Base-by-base conservation (phyloP, 768 basidiomycete genomes). In the Kwoniella pini region DNA sequence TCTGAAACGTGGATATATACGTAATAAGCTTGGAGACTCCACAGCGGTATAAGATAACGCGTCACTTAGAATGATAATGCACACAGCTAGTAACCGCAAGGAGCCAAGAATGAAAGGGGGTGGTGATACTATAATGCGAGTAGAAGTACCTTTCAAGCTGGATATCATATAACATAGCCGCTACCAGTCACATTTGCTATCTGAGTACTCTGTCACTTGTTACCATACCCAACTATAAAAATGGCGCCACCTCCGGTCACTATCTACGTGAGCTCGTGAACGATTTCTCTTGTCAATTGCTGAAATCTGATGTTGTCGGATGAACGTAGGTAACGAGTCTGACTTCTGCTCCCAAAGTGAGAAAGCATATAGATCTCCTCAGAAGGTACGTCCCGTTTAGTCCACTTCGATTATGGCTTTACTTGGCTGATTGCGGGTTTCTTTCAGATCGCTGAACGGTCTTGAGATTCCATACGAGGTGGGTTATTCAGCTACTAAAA, bases 221-320 rank as follows among this genome's bases (percentile, higher is more conserved):
- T n/a, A n/a, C n/a, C n/a, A n/a, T n/a, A 44, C 43, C 7, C 57
- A 30, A 50, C 26, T n/a, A 43, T 6, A 40, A 46, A 13, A 4
- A 75, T 75, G 74, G 63, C 69, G 6, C 74, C 71, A 38, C 74
- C 74, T 5, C 43, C 55, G n/a, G 74, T 75, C 6, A 63, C 74
- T 1, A 75, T 75, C 57, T 75, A 75, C 57, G 74, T 72, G 31
- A 40, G 72, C 64, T 19, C 22, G 33, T 54, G 11, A 21, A 10
- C 28, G 31, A 5, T 22, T 44, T 4, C 60, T 19, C 15, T 19
- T 45, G 24, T 17, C 10, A n/a, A n/a, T n/a, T n/a, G n/a, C n/a
- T n/a, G n/a, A n/a, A n/a, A n/a, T n/a, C n/a, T n/a, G n/a, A n/a
- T n/a, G n/a, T n/a, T n/a, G n/a, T n/a, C n/a, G n/a, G n/a, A n/a